Base-by-base conservation (phyloP, 306 rosid species). In the Cicer judaicum region DNA sequence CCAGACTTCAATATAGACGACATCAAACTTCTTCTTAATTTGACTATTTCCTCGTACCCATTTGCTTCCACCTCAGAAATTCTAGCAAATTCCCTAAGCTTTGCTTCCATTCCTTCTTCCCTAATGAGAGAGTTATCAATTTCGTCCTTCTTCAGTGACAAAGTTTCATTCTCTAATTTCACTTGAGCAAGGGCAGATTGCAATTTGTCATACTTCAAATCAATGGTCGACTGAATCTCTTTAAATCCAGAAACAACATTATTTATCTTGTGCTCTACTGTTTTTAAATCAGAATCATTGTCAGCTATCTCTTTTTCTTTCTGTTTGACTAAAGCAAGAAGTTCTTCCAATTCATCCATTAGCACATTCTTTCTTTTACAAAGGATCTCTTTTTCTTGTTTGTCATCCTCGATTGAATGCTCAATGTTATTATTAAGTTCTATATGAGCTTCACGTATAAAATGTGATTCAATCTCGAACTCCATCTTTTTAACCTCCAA, bases 221-320 rank as follows among this genome's bases (percentile, higher is more conserved):
- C 87, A 81, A 91, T 62, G 79, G 62, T 64, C 15, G 90, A 78
- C 81, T 80, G 90, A 79, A 86, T 79, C 68, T 82, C 90, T 86
- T 80, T 80, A 71, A 91, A 88, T 75, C 88, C 89, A 61, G 85
- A 85, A 72, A 88, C 80, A 67, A 77, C 91, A 75, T 74, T 64
- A 29, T 74, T 75, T 18, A 91, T 91, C 85, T 78, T 91, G 75
- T 80, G 69, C 63, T 89, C 93, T 38, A 91, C 90, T 70, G 80
- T 89, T 75, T 82, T 50, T 29, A 89, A 86, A 62, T 71, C 76
- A 66, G 70, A 46, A 64, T 89, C 91, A 65, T 87, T 88, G 63
- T 89, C 87, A 44, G 90, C 90, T 55, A 91, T 89, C 78, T 91
- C 90, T 79, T 70, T 82, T 78, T 91, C 87, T 85, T 91, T 91